phyloP scores from a whole-genome alignment of 1,284 basidiomycete species.

The Cutaneotrichosporon arboriforme region DNA sequence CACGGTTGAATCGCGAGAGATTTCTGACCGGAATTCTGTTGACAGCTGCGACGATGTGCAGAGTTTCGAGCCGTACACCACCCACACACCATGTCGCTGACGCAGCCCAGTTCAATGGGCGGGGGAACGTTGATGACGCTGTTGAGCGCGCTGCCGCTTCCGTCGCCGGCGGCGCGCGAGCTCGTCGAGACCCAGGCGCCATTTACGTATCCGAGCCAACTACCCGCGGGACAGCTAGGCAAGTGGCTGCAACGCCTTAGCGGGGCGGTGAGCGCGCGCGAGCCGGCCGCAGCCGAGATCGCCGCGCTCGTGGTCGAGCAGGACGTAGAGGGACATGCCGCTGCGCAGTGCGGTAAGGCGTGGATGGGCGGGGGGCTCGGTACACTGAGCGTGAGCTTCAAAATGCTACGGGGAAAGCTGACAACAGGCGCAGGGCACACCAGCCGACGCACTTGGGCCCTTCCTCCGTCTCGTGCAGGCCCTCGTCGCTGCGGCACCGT shows the following conservation, averaged over 20 bases:
- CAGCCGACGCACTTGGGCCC: conserved; percentile 1
- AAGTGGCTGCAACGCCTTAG: conserved; percentile 40
- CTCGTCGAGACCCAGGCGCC: conserved; percentile 30
- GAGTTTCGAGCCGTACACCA: too few relatives aligned
- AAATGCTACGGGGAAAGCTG: background rate
- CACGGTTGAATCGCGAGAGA: background rate
- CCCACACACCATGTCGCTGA: background rate
- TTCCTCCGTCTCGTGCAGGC: conserved; percentile 26
- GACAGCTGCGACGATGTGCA: too few relatives aligned
- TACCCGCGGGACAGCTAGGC: conserved; percentile 19
- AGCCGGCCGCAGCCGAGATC: conserved; percentile 23
- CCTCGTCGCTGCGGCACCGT: conserved; percentile 24
- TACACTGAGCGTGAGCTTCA: conserved; percentile 24
- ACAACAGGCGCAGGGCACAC: conserved; percentile 3
- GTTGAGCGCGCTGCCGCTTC: conserved; percentile 28
- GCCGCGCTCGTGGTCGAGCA: conserved; percentile 27
- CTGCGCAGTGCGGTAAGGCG: conserved; percentile 34
- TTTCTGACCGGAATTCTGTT: background rate
- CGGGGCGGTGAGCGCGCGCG: conserved; percentile 28
- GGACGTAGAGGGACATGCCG: conserved; percentile 39
- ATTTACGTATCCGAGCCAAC: conserved; percentile 28
- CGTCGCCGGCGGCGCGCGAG: conserved; percentile 24
- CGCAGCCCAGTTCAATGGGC: background rate
- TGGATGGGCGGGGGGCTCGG: conserved; percentile 36
- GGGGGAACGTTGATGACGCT: conserved; percentile 17